Conservation (phyloP, 2,329 filamentous ascomycete species). For the Aspergillus pseudoviridinutans region DNA sequence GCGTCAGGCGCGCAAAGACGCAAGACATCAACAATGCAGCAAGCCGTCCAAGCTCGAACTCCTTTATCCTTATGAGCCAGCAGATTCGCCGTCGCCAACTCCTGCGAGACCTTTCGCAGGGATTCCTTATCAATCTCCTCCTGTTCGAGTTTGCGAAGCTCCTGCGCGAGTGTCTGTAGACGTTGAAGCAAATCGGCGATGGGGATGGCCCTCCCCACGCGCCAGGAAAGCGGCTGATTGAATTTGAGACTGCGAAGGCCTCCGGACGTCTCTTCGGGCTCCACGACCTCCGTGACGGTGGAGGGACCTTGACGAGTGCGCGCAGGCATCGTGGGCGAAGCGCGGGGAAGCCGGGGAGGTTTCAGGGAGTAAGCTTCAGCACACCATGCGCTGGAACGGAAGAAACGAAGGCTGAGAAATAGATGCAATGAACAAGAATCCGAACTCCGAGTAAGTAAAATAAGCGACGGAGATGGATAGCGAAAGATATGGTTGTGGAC, state of each 20-base stretch:
- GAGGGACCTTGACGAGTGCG: conserved; percentile 39
- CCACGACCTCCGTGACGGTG: conserved; percentile 28
- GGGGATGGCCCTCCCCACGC: conserved; percentile 81
- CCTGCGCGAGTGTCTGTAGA: conserved; percentile 73
- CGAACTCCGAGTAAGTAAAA: neutral
- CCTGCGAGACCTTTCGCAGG: conserved; percentile 76
- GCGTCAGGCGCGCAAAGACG: conserved; percentile 91
- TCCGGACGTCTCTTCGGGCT: conserved; percentile 29
- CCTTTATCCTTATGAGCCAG: conserved; percentile 90
- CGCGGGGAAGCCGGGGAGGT: conserved; percentile 19
- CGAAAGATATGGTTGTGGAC: neutral
- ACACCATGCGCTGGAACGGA: conserved; percentile 16
- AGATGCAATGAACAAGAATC: neutral
- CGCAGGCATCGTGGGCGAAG: conserved; percentile 38
- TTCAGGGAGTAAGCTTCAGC: conserved; percentile 12
- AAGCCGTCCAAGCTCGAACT: conserved; percentile 81
- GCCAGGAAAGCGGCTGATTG: conserved; percentile 84
- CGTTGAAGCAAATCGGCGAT: conserved; percentile 77
- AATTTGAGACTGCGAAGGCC: conserved; percentile 60
- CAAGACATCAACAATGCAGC: conserved; percentile 89
- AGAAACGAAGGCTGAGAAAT: neutral
- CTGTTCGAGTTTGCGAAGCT: conserved; percentile 82
- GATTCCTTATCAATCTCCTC: conserved; percentile 79
- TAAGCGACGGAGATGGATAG: neutral
- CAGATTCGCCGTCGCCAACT: conserved; percentile 76